phyloP scores from a whole-genome alignment of 169 alveolate species.

The Pseudocohnilembus persalinus region DNA sequence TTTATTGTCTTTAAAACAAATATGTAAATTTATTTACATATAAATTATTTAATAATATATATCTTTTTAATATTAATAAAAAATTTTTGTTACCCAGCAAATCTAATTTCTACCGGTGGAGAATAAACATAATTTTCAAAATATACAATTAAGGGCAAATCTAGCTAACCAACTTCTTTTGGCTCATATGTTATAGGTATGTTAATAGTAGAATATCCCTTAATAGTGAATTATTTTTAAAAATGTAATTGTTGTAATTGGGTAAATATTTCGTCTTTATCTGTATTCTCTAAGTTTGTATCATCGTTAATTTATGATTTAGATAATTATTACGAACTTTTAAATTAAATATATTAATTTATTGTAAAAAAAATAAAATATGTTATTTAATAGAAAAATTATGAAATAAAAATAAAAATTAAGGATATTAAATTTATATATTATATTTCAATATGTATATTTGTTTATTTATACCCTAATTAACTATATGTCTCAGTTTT shows the following conservation, averaged over 20 bases:
- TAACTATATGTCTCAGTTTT: conserved; percentile 12
- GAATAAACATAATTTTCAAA: conserved; percentile 49
- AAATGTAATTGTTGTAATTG: conserved; percentile 3
- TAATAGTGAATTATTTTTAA: conserved; percentile 17
- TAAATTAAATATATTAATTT: too few species aligned
- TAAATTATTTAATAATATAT: conserved; percentile 24
- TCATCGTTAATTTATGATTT: neutral
- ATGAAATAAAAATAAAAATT: too few species aligned
- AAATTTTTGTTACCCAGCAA: neutral
- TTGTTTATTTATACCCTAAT: neutral
- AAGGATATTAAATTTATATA: too few species aligned
- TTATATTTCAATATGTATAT: too few species aligned
- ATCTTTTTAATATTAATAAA: neutral
- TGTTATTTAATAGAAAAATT: too few species aligned
- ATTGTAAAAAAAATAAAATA: too few species aligned
- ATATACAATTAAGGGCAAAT: conserved; percentile 33
- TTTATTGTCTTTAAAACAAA: too few species aligned
- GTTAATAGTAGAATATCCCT: conserved; percentile 31
- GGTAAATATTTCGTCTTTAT: conserved; percentile 1
- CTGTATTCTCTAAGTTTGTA: neutral
- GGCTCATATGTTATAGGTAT: conserved; percentile 47
- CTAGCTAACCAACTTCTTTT: conserved; percentile 26
- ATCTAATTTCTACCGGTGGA: conserved; percentile 40
- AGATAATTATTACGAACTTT: conserved; percentile 1
- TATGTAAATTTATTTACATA: too few species aligned